Base-by-base conservation (phyloP, 345 rosid genomes). In the Camelina sativa region DNA sequence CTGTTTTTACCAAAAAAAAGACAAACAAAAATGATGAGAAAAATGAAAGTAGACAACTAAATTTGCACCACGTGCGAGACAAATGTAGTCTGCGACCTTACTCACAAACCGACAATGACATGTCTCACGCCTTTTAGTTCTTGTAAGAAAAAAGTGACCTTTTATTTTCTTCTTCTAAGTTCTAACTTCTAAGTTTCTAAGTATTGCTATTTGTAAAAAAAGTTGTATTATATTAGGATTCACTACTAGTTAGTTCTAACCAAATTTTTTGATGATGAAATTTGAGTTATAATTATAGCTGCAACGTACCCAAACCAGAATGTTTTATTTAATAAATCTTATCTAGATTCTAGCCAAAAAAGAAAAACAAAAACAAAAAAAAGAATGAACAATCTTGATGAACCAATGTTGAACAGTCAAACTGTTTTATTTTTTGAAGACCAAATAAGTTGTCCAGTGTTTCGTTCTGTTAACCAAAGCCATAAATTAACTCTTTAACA, bases 21-120 rank as follows among this genome's bases (percentile, higher is more conserved):
- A 35, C 28, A 25, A 28, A 28, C 30, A 28, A 0, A 28, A 28
- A 1, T 35, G 9, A 37, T 8, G 40, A 37, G 11, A 41, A 25
- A 28, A 28, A 28, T 0, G 30, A 28, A 44, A 62, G 58, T 32
- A 6, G 17, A 30, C 44, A 17, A 44, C 55, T 32, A 46, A 41
- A 70, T 70, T 32, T 50, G 50, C n/a, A 69, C 28, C 70, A 68
- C 74, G 74, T 76, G 79, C 69, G 69, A 69, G 41, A 61, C 63
- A 55, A 62, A 3, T 53, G 44, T 12, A 72, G 77, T 73, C 65
- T 68, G 69, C 70, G 69, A 69, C 69, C 74, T n/a, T 34, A 59
- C 54, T 69, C 38, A 61, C 56, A 41, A 20, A 22, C 48, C 47
- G 79, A 69, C 73, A 67, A 41, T 40, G 73, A 67, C 79, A 60